Evolutionary conservation across 164 flowering plant genomes (phyloP).

Genomic region (Annona squamosa): DNA sequence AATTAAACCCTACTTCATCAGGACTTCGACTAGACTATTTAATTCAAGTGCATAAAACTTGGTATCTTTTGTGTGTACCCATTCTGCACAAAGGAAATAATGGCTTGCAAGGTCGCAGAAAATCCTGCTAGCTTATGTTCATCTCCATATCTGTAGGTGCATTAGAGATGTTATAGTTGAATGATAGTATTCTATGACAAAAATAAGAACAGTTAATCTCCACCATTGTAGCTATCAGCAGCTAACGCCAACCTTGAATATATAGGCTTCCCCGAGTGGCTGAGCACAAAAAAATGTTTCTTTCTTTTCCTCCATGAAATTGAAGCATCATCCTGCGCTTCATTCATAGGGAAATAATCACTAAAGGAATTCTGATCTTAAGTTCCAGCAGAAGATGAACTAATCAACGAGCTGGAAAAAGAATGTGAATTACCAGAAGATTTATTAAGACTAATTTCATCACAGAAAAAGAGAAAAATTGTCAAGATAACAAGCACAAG

Average conservation of each 20-base stretch:
- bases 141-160: constrained; percentile 77
- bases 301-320: constrained; percentile 97
- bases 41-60: background rate
- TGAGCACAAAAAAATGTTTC: constrained; percentile 86
- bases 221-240: constrained; percentile 5
- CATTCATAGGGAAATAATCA: constrained; percentile 13
- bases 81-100: constrained; percentile 96
- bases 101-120: constrained; percentile 96
- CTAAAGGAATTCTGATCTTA: background rate
- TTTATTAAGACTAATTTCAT: background rate
- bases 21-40: background rate
- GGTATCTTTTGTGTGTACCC: constrained; percentile 40
- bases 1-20: background rate
- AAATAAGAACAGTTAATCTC: background rate
- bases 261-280: constrained; percentile 96
- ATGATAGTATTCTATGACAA: background rate
- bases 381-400: background rate
- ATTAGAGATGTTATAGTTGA: background rate
- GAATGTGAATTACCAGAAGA: background rate
- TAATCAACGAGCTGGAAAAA: background rate
- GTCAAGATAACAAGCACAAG: background rate
- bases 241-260: constrained; percentile 66
- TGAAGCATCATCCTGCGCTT: constrained; percentile 96
- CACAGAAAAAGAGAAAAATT: background rate
- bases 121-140: constrained; percentile 96